A percentile compares a stretch with the other conserved stretches of the same genome.
Evolutionary conservation across 2,329 filamentous ascomycete species (phyloP).

Genomic region (Ophiostoma piceae): DNA sequence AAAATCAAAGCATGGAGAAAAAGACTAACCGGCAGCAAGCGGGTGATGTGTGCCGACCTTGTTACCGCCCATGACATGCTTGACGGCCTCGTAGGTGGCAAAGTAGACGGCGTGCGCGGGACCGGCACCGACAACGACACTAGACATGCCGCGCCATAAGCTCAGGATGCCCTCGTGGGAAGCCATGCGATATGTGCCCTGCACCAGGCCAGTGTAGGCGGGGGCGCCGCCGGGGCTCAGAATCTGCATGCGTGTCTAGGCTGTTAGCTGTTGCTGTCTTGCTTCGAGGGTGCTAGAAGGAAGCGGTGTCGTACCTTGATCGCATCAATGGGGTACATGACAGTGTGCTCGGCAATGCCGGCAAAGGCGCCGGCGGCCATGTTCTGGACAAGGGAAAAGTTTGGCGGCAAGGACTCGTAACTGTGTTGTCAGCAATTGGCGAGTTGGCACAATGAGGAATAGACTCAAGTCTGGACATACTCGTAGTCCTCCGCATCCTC

Average conservation of each 20-base stretch:
- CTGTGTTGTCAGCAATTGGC: conserved; percentile 35
- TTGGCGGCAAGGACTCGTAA: conserved; percentile 91
- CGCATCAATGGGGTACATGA: conserved; percentile 98
- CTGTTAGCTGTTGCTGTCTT: conserved; percentile 25
- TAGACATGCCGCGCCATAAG: conserved; percentile 93
- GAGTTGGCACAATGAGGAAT: not conserved
- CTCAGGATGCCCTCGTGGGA: conserved; percentile 83
- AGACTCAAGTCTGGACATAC: conserved; percentile 41
- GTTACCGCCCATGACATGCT: conserved; percentile 93
- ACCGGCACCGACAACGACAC: conserved; percentile 90
- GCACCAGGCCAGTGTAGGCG: conserved; percentile 83
- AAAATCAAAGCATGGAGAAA: conserved; percentile 13
- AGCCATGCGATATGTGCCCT: conserved; percentile 89
- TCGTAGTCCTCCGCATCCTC: conserved; percentile 64
- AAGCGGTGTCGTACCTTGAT: conserved; percentile 66
- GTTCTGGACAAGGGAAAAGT: conserved; percentile 90
- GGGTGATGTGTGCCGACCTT: conserved; percentile 83
- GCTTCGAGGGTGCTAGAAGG: not conserved
- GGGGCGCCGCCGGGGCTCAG: conserved; percentile 72
- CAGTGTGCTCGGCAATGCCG: conserved; percentile 93
- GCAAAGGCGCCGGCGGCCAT: conserved; percentile 96
- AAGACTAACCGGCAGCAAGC: conserved; percentile 74
- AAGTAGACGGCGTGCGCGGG: conserved; percentile 98
- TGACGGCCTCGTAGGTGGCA: conserved; percentile 94
- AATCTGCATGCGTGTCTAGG: conserved; percentile 94